Evolutionary conservation across 2,329 filamentous ascomycete species (phyloP).

Genomic region (Leptographium flavum): DNA sequence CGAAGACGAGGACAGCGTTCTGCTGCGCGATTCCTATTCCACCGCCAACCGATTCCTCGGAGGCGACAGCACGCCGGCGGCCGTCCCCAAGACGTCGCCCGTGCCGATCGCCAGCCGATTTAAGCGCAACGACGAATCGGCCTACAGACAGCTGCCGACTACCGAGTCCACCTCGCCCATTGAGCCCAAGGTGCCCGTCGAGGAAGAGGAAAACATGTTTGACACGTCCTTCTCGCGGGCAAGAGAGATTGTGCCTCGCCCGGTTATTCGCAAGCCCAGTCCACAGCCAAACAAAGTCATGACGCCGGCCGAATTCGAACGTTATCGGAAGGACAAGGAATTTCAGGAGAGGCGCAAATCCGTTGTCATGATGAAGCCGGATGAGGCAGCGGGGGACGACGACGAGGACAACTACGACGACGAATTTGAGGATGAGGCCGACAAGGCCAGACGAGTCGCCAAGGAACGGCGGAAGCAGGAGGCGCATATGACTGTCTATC

Average conservation of each 20-base stretch:
- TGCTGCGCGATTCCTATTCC: slow-evolving; percentile 37
- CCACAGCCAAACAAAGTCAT: slow-evolving; percentile 60
- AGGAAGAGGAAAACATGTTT: slow-evolving; percentile 43
- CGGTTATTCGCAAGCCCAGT: slow-evolving; percentile 19
- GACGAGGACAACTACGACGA: slow-evolving; percentile 51
- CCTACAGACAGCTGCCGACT: slow-evolving; percentile 17
- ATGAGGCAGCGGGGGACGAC: slow-evolving; percentile 33
- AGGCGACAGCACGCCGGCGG: slow-evolving; percentile 13
- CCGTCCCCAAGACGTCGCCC: not conserved
- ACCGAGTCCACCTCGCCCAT: slow-evolving; percentile 18
- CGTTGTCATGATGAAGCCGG: slow-evolving; percentile 27
- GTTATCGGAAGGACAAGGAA: slow-evolving; percentile 61
- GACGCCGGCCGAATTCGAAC: slow-evolving; percentile 79
- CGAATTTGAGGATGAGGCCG: slow-evolving; percentile 65
- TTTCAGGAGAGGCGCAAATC: slow-evolving; percentile 30
- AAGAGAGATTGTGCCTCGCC: slow-evolving; percentile 22
- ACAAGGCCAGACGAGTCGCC: slow-evolving; percentile 57
- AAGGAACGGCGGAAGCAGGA: slow-evolving; percentile 78
- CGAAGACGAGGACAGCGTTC: slow-evolving; percentile 37
- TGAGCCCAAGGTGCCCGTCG: slow-evolving; percentile 25
- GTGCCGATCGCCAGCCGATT: slow-evolving; percentile 15
- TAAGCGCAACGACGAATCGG: slow-evolving; percentile 25
- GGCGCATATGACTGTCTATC: slow-evolving; percentile 76
- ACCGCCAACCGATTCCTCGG: slow-evolving; percentile 31
- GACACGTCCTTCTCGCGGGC: slow-evolving; percentile 29